Evolutionary conservation across 78 protist genomes (phyloP).

Genomic region (Bodo saltans): DNA sequence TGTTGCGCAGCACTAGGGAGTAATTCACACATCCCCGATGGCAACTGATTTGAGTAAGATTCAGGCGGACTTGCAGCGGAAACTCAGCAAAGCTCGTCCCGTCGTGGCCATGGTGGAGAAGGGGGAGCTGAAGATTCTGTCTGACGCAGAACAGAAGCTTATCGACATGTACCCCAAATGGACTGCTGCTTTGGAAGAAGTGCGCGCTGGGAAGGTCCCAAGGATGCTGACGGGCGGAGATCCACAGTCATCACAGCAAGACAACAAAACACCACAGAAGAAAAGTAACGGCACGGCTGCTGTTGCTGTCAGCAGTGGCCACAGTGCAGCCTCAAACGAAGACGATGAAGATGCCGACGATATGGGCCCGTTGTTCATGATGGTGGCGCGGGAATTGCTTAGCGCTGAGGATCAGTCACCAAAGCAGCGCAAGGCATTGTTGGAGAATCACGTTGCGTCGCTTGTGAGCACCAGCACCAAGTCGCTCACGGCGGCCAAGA

Average conservation of each 20-base stretch:
- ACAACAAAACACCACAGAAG: no score
- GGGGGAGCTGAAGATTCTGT: neutral
- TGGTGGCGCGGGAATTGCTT: no score
- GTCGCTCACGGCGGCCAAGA: neutral
- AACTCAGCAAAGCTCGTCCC: neutral
- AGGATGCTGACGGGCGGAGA: neutral
- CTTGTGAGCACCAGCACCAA: neutral
- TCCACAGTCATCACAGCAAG: neutral
- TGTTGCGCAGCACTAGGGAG: no score
- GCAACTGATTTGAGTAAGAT: neutral
- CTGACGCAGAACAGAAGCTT: neutral
- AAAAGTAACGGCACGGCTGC: no score
- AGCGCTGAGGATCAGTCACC: neutral
- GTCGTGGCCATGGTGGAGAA: neutral
- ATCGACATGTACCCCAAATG: neutral
- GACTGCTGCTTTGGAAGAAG: neutral
- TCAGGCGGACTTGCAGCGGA: neutral
- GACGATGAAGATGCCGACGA: no score
- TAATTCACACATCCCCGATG: no score
- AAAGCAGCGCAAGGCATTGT: neutral
- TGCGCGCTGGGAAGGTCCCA: neutral
- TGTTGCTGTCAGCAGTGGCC: no score
- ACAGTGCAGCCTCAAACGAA: no score
- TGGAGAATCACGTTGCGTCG: no score
- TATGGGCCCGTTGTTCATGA: no score